A percentile compares a stretch with the other conserved stretches of the same genome.
These are phyloP conservation scores for Lentinus tigrinus DNA, from an alignment of 768 basidiomycete species.

Conservation along the genomic window DNA sequence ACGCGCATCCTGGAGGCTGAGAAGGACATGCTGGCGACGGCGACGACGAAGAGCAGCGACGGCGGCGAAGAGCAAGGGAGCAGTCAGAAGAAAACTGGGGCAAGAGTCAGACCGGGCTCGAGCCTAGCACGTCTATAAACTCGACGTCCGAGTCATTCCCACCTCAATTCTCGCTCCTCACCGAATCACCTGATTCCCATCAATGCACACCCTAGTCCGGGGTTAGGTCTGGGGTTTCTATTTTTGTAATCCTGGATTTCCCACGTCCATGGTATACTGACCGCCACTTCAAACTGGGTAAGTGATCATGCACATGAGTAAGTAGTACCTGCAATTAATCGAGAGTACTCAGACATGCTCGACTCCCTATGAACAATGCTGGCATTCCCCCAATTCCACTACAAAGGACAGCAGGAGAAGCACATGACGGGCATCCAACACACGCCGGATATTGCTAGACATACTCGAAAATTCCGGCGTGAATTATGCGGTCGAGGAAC, in stretches of 20 bases:
- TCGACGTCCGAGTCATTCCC: slow-evolving; percentile 19
- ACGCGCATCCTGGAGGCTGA: slow-evolving; percentile 42
- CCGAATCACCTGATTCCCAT: slow-evolving; percentile 6
- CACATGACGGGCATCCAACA: too few species aligned
- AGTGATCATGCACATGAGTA: too few species aligned
- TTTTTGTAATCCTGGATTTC: neutral
- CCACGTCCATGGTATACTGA: neutral
- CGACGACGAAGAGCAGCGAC: slow-evolving; percentile 5
- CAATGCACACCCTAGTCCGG: neutral
- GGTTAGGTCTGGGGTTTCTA: neutral
- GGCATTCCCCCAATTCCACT: too few species aligned
- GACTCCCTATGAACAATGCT: too few species aligned
- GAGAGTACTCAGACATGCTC: too few species aligned
- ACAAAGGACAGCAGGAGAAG: too few species aligned
- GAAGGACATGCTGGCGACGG: slow-evolving; percentile 18
- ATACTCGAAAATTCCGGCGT: too few species aligned
- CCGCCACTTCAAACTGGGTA: too few species aligned
- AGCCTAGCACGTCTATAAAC: slow-evolving; percentile 9
- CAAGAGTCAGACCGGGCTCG: neutral
- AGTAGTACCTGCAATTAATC: too few species aligned
- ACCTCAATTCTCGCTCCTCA: neutral
- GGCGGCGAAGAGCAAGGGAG: slow-evolving; percentile 6
- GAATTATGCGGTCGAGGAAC: too few species aligned
- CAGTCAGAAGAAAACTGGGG: slow-evolving; percentile 14
- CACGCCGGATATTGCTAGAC: too few species aligned